Evolutionary conservation across 2,329 filamentous ascomycete species (phyloP).

Genomic region (Xylaria sp.): DNA sequence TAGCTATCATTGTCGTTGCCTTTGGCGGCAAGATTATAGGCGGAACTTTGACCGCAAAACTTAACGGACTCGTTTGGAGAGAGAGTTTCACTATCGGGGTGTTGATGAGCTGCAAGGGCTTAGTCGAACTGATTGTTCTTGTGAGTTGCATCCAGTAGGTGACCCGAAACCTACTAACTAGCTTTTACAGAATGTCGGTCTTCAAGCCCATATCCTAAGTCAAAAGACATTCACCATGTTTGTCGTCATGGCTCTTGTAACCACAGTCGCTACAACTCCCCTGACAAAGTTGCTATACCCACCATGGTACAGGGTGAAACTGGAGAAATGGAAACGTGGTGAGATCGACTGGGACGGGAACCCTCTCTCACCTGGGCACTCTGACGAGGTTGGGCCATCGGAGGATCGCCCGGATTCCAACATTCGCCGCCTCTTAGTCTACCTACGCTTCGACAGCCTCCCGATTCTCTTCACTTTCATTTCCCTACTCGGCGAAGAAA

Average conservation of each 20-base stretch:
- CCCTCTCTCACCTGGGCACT: slow-evolving; percentile 55
- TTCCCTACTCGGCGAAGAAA: slow-evolving; percentile 74
- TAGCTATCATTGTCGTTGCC: slow-evolving; percentile 83
- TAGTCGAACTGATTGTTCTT: slow-evolving; percentile 94
- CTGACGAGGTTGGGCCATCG: slow-evolving; percentile 49
- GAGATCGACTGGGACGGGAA: slow-evolving; percentile 89
- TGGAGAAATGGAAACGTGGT: slow-evolving; percentile 66
- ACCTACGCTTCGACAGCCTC: slow-evolving; percentile 85
- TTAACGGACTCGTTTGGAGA: slow-evolving; percentile 85
- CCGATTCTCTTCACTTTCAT: slow-evolving; percentile 84
- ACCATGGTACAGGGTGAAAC: slow-evolving; percentile 78
- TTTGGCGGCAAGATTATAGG: slow-evolving; percentile 88
- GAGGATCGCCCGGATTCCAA: slow-evolving; percentile 51
- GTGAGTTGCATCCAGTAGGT: slow-evolving; percentile 59
- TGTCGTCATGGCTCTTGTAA: slow-evolving; percentile 83
- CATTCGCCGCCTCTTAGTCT: slow-evolving; percentile 76
- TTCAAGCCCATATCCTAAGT: slow-evolving; percentile 77
- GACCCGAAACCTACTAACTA: slow-evolving; percentile 30
- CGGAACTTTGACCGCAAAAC: slow-evolving; percentile 79
- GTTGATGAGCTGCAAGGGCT: slow-evolving; percentile 95
- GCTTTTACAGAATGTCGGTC: slow-evolving; percentile 69
- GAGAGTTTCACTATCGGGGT: slow-evolving; percentile 89
- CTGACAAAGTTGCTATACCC: slow-evolving; percentile 75
- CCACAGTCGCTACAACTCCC: slow-evolving; percentile 78
- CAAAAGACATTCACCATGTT: slow-evolving; percentile 80